These are phyloP conservation scores for Hura crepitans DNA, from an alignment of 441 rosid genomes.

Conservation along the genomic window DNA sequence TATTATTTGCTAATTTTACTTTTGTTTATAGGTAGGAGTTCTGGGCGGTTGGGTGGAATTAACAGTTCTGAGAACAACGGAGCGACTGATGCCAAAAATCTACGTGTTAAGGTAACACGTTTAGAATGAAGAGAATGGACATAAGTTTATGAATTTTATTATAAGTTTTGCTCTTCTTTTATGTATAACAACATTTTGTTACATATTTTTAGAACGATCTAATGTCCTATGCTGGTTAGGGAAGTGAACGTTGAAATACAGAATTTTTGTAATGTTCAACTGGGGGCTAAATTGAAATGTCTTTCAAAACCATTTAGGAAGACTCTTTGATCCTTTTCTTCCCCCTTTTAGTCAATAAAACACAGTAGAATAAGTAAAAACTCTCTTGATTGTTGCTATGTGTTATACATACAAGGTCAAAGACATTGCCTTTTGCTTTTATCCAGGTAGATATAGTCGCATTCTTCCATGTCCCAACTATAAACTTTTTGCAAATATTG, in stretches of 20 bases:
- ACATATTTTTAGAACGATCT: not conserved
- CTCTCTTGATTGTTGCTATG: not conserved
- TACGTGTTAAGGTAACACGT: constrained; percentile 76
- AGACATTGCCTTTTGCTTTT: not conserved
- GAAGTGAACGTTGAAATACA: not conserved
- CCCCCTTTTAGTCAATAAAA: not conserved
- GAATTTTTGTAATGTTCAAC: not conserved
- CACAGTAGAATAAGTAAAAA: not conserved
- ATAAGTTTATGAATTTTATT: not conserved
- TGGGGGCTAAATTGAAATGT: not conserved
- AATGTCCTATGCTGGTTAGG: not conserved
- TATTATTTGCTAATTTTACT: not conserved
- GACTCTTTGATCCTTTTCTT: not conserved
- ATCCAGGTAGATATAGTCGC: not conserved
- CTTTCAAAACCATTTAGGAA: not conserved
- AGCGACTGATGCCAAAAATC: constrained; percentile 58
- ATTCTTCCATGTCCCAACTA: not conserved
- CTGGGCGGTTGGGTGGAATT: constrained; percentile 57
- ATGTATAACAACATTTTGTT: too few relatives aligned
- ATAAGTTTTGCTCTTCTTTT: not conserved
- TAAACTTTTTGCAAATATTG: not conserved
- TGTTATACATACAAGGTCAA: not conserved
- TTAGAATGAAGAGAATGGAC: not conserved
- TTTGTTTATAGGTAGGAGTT: constrained; percentile 50
- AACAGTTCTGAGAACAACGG: constrained; percentile 48